Evolutionary conservation across 495 filamentous ascomycete species (phyloP), one percentile per base, ranked within the genome.

Genomic region (Astrocystis sublimbata): DNA sequence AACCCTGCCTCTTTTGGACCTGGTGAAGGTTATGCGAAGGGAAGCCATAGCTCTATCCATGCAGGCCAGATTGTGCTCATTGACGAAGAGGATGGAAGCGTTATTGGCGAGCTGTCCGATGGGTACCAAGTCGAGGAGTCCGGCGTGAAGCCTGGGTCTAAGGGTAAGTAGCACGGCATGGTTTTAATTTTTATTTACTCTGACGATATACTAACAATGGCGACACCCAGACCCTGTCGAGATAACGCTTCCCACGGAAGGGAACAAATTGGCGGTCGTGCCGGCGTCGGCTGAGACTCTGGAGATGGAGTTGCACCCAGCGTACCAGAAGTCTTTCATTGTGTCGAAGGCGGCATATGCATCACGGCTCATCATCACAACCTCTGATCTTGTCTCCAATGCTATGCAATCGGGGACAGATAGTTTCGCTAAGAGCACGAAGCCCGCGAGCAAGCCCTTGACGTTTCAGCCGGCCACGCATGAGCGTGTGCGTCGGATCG

Each of bases 21-120:
- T 4, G 92, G 92, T 3, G 88, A 94, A 73, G 91, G 80, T 3
- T 93, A 96, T 71, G 83, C 84, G 17, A 68, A 72, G 31, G 81
- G 81, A 9, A 81, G 83, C 59, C 71, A 78, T 46, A 82, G 79
- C 65, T 75, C 73, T 12, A 75, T 79, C 40, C 71, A 66, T 30
- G 76, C 75, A 6, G 91, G 91, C 6, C 88, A 91, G 69, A 93
- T 98, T 61, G 94, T 98, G n/a, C 80, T 98, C 3, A 79, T 98
- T 28, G 91, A 98, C 61, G 94, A 98, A 69, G 93, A 98, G 64
- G 88, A 98, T 80, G 94, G 92, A 50, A 93, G 89, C 72, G 89
- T 98, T 5, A 92, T 98, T 17, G 96, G 94, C 30, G 94, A 97
- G 70, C 80, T 98, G 60, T 81, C 86, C 26, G 90, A 93, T 43